Evolutionary conservation across 345 rosid genomes (phyloP).

Genomic region (Brassica incana): DNA sequence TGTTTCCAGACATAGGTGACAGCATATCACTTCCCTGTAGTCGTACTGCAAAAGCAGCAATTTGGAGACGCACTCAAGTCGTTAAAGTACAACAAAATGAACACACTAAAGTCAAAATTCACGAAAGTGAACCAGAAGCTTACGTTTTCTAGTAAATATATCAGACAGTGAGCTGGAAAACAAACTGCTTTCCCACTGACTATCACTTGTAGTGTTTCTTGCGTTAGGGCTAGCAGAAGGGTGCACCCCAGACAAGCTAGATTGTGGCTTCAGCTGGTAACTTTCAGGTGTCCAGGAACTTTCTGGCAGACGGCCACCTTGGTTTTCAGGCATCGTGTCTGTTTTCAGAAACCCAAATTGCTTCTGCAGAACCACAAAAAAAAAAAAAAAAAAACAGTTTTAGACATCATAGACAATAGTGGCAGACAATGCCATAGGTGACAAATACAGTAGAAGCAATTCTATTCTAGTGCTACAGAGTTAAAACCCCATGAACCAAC

Average conservation of each 20-base stretch:
- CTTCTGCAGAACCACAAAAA: constrained; percentile 54
- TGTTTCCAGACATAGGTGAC: constrained; percentile 47
- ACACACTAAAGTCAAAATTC: not conserved
- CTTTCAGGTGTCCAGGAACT: constrained; percentile 47
- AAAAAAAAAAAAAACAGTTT: constrained; percentile 19
- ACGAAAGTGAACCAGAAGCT: constrained; percentile 35
- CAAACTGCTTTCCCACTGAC: constrained; percentile 77
- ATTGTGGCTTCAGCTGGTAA: constrained; percentile 45
- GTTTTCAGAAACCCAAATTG: constrained; percentile 66
- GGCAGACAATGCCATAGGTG: not conserved
- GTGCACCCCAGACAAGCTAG: constrained; percentile 44
- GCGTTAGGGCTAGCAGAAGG: constrained; percentile 40
- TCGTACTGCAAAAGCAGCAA: constrained; percentile 50
- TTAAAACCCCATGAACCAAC: not conserved
- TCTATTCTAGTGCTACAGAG: constrained; percentile 6
- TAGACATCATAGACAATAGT: not conserved
- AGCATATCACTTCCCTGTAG: constrained; percentile 49
- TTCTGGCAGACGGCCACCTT: constrained; percentile 54
- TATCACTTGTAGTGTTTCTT: constrained; percentile 44
- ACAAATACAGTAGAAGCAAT: not conserved
- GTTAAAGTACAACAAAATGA: not conserved
- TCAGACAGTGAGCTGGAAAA: constrained; percentile 95
- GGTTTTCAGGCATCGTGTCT: constrained; percentile 53
- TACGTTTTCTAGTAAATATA: constrained; percentile 66
- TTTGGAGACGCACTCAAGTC: no score